A percentile compares a stretch with the other conserved stretches of the same genome.
These are phyloP conservation scores for Phytophthora ohioensis DNA, from an alignment of 352 stramenopile genomes.

Conservation along the genomic window DNA sequence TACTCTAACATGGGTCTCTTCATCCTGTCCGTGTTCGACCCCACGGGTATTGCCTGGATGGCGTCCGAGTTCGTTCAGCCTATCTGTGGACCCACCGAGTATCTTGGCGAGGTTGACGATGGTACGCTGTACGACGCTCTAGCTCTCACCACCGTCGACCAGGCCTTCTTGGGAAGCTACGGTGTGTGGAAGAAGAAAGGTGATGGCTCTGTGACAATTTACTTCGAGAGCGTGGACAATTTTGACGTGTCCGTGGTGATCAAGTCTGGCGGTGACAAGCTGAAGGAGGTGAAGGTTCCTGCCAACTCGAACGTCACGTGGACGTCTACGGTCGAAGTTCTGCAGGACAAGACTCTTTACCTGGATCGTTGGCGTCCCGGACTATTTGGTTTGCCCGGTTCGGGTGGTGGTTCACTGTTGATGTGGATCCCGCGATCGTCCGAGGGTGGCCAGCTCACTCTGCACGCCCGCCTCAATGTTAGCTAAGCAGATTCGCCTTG, in stretches of 20 bases:
- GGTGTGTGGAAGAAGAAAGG: slow-evolving; percentile 52
- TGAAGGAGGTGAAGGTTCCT: slow-evolving; percentile 27
- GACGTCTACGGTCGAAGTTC: slow-evolving; percentile 23
- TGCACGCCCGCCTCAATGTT: slow-evolving; percentile 40
- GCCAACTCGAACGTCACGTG: slow-evolving; percentile 23
- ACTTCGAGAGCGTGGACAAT: slow-evolving; percentile 38
- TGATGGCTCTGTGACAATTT: slow-evolving; percentile 34
- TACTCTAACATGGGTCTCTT: slow-evolving; percentile 46
- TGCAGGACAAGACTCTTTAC: slow-evolving; percentile 44
- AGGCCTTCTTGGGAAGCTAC: slow-evolving; percentile 51
- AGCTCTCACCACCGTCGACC: slow-evolving; percentile 43
- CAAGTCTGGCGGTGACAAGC: slow-evolving; percentile 35
- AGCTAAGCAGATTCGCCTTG: slow-evolving; percentile 28
- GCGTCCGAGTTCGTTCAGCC: slow-evolving; percentile 59
- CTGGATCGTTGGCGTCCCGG: slow-evolving; percentile 3
- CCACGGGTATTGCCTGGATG: slow-evolving; percentile 55
- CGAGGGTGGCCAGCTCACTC: slow-evolving; percentile 29
- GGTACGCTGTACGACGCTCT: slow-evolving; percentile 48
- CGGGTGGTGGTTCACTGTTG: too few species aligned
- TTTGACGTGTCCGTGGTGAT: slow-evolving; percentile 35
- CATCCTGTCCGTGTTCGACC: slow-evolving; percentile 53
- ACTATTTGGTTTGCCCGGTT: too few species aligned
- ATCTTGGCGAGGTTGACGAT: slow-evolving; percentile 60
- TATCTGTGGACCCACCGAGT: slow-evolving; percentile 58
- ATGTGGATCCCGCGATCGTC: slow-evolving; percentile 20